Evolutionary conservation across 2,329 filamentous ascomycete species (phyloP).

Genomic region (Dactylonectria macrodidyma): DNA sequence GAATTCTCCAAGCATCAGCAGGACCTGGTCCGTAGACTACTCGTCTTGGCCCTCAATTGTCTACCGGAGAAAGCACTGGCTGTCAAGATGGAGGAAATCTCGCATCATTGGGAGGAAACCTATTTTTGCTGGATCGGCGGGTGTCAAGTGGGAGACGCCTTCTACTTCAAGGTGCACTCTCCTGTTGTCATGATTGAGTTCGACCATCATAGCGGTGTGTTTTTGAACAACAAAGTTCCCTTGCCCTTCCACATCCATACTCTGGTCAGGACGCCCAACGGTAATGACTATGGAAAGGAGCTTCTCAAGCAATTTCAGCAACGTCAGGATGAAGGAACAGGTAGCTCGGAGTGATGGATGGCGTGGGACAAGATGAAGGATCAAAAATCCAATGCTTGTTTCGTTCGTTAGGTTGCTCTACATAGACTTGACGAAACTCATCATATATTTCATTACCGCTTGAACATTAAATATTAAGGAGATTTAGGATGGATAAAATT

Average conservation of each 20-base stretch:
- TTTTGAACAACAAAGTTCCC: constrained; percentile 79
- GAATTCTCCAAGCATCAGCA: constrained; percentile 20
- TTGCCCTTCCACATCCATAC: constrained; percentile 86
- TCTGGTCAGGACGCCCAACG: constrained; percentile 78
- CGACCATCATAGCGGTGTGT: constrained; percentile 84
- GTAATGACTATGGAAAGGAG: constrained; percentile 78
- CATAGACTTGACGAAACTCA: no score
- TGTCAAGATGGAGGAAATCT: constrained; percentile 65
- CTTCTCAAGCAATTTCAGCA: constrained; percentile 26
- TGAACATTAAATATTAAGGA: no score
- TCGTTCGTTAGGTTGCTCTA: no score
- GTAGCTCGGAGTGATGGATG: not conserved
- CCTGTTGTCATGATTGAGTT: constrained; percentile 82
- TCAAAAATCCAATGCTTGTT: not conserved
- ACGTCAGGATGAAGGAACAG: not conserved
- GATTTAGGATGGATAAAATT: no score
- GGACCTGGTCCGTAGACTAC: constrained; percentile 10
- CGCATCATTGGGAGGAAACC: constrained; percentile 73
- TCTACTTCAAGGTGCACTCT: constrained; percentile 83
- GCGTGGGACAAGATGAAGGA: not conserved
- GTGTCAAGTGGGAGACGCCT: constrained; percentile 75
- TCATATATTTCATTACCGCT: no score
- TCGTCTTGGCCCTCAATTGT: constrained; percentile 19
- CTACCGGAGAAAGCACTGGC: constrained; percentile 25
- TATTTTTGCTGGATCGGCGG: constrained; percentile 85